Percentiles rank a stretch among this genome's conserved stretches.
Conservation (phyloP, 768 basidiomycete genomes). For the Lactarius hatsudake region DNA sequence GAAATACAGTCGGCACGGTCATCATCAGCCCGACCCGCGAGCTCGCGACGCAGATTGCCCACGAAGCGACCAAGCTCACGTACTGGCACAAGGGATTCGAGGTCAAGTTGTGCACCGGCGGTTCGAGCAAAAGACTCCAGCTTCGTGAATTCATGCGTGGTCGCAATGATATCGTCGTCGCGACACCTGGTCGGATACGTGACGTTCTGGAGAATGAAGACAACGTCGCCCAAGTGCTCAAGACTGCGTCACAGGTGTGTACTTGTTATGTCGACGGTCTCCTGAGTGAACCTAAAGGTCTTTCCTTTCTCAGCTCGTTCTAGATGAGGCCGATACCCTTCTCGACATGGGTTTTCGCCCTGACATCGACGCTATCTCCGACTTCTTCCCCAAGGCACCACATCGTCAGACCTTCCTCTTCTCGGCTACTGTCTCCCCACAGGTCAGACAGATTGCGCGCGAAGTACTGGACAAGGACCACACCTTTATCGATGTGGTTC, state of each 20-base stretch:
- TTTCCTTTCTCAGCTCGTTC: conserved; percentile 55
- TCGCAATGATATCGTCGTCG: conserved; percentile 78
- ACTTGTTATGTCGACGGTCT: background rate
- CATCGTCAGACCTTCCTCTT: conserved; percentile 90
- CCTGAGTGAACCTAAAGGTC: conserved; percentile 5
- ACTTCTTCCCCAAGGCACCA: conserved; percentile 56
- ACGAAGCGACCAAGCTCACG: conserved; percentile 69
- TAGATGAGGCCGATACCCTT: conserved; percentile 91
- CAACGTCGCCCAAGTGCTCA: conserved; percentile 51
- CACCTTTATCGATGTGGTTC: conserved; percentile 70
- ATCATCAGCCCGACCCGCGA: conserved; percentile 90
- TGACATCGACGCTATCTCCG: conserved; percentile 73
- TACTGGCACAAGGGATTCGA: conserved; percentile 59
- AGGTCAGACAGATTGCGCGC: conserved; percentile 68
- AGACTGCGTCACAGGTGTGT: conserved; percentile 58
- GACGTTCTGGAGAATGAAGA: conserved; percentile 66
- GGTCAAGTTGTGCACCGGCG: conserved; percentile 77
- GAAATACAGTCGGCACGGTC: conserved; percentile 60
- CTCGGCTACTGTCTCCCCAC: conserved; percentile 77
- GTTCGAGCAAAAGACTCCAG: conserved; percentile 62
- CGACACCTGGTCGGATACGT: conserved; percentile 83
- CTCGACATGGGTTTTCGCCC: conserved; percentile 91
- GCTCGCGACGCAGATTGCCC: conserved; percentile 85
- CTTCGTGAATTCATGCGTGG: conserved; percentile 62
- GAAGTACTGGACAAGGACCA: conserved; percentile 58